Conservation (phyloP, 2,329 filamentous ascomycete genomes). For the Colletotrichum tropicale region DNA sequence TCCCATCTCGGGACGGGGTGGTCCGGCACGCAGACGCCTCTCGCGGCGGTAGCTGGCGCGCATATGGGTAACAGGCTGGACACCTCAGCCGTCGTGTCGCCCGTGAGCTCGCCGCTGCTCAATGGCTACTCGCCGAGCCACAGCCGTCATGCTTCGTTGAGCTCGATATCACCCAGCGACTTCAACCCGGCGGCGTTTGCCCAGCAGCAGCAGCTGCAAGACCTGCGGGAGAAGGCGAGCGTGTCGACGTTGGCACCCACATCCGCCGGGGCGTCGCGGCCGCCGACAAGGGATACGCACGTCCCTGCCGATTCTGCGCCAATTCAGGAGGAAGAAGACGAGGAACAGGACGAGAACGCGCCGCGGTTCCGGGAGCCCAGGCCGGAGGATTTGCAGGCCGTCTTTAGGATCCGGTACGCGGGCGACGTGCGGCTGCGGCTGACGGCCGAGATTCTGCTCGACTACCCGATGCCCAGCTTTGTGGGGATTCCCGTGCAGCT, state of each 20-base stretch:
- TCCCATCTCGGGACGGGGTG: slow-evolving; percentile 73
- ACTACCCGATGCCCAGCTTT: slow-evolving; percentile 98
- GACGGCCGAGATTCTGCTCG: slow-evolving; percentile 92
- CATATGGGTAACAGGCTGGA: slow-evolving; percentile 37
- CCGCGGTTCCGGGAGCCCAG: slow-evolving; percentile 72
- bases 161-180: slow-evolving; percentile 52
- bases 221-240: slow-evolving; percentile 62
- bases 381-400: slow-evolving; percentile 88
- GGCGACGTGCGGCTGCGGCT: slow-evolving; percentile 87
- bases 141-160: slow-evolving; percentile 49
- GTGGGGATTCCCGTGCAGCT: slow-evolving; percentile 93
- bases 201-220: slow-evolving; percentile 10
- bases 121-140: slow-evolving; percentile 34
- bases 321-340: slow-evolving; percentile 41
- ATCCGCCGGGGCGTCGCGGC: slow-evolving; percentile 56
- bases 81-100: slow-evolving; percentile 4
- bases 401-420: slow-evolving; percentile 87
- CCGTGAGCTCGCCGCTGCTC: slow-evolving; percentile 5
- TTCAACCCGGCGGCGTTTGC: slow-evolving; percentile 25
- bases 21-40: slow-evolving; percentile 78
- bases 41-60: slow-evolving; percentile 79
- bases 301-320: slow-evolving; percentile 30
- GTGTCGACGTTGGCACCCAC: slow-evolving; percentile 67
- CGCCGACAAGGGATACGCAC: slow-evolving; percentile 59
- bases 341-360: slow-evolving; percentile 30